Evolutionary conservation across 148 eudicot species (phyloP).

Genomic region (Rhododendron simsii): DNA sequence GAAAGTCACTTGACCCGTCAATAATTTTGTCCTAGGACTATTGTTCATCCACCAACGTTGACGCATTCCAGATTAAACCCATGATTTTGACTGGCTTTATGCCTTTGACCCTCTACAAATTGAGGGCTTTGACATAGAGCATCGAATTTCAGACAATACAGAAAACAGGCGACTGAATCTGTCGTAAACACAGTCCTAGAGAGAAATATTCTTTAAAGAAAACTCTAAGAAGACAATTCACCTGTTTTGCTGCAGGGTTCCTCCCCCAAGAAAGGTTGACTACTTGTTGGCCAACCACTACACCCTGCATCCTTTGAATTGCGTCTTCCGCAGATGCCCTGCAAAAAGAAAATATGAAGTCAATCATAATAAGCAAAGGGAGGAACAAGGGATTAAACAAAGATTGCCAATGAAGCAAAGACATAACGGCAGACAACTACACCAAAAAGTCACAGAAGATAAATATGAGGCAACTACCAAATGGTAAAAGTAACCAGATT

Average conservation of each 20-base stretch:
- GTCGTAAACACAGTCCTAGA: neutral
- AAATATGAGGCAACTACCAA: neutral
- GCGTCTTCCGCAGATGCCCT: conserved; percentile 95
- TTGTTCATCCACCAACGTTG: neutral
- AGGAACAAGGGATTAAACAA: neutral
- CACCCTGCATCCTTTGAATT: conserved; percentile 85
- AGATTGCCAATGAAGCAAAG: neutral
- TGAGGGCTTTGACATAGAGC: neutral
- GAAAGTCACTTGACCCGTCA: neutral
- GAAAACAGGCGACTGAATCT: neutral
- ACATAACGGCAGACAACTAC: neutral
- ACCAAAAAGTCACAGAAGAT: neutral
- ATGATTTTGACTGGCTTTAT: neutral
- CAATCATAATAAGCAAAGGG: conserved; percentile 2
- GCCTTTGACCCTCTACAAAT: neutral
- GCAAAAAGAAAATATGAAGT: conserved; percentile 11
- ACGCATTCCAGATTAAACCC: neutral
- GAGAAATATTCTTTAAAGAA: neutral
- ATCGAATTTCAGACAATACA: neutral
- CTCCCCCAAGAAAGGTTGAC: conserved; percentile 95
- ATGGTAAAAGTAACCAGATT: neutral
- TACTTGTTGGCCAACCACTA: conserved; percentile 77
- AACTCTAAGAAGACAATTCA: conserved; percentile 16
- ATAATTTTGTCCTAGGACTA: neutral
- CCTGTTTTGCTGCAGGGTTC: conserved; percentile 81